Base-by-base conservation (phyloP, 2,329 filamentous ascomycete species). In the Fulvia fulva region DNA sequence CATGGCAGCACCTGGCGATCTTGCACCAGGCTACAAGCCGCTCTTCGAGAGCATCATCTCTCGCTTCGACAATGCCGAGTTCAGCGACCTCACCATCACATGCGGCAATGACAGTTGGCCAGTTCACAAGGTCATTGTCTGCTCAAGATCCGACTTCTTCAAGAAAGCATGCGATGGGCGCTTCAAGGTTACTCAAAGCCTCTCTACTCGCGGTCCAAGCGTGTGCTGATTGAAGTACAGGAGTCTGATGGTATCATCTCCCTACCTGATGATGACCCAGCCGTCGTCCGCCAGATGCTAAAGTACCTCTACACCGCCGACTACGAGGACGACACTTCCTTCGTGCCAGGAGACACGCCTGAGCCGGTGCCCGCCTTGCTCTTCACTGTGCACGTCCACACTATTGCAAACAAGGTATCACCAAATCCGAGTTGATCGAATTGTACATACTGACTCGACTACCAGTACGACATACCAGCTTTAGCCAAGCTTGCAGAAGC, bases 41-140 rank as follows among this genome's bases (percentile, higher is more conserved):
- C 44, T 46, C 19, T 7, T 23, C 44, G 44, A 46, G 1, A 25
- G 21, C 19, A 22, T 46, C 44, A 46, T 5, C 8, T 9, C 21
- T n/a, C 25, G 4, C 8, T 41, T 52, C 30, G 19, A 41, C 32
- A 28, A 54, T 19, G 14, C 46, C 6, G 22, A 62, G 11, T 65
- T 64, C 58, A 54, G 60, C 6, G 66, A 70, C 30, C 45, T 70
- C 2, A 62, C 47, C 16, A 61, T 70, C 58, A 55, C 34, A 8
- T 67, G 67, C 44, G 61, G 63, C 4, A 54, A 56, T 14, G 52
- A 55, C 34, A 53, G 23, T 14, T 66, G 61, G 55, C 51, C 50
- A 21, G 67, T 66, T 4, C 65, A 69, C 52, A 67, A 67, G 45
- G 45, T 37, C 5, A 59, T 67, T 23, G 44, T 70, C 11, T 68